These are phyloP conservation scores for Scortechinia acanthostroma DNA, from an alignment of 2,329 filamentous ascomycete genomes.

Conservation along the genomic window DNA sequence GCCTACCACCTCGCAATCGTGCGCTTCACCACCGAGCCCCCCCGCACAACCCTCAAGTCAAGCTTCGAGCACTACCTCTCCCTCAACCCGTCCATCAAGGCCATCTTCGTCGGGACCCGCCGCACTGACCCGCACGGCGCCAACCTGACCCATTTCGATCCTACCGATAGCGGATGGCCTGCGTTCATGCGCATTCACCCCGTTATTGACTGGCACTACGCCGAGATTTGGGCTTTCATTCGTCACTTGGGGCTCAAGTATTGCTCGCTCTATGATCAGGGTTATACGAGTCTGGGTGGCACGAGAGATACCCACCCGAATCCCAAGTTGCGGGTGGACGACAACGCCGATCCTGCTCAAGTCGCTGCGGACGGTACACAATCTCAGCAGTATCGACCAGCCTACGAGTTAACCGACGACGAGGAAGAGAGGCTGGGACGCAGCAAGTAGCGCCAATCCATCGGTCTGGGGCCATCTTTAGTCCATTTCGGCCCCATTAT, in stretches of 20 bases:
- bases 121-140: slow-evolving; percentile 88
- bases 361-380: slow-evolving; percentile 18
- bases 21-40: slow-evolving; percentile 44
- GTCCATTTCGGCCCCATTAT: no score
- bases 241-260: slow-evolving; percentile 74
- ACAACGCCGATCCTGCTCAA: slow-evolving; percentile 15
- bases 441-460: not conserved
- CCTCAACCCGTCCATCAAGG: slow-evolving; percentile 57
- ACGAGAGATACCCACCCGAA: slow-evolving; percentile 85
- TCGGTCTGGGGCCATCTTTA: no score
- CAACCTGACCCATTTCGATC: slow-evolving; percentile 72
- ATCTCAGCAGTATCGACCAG: slow-evolving; percentile 57
- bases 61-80: slow-evolving; percentile 73
- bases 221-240: slow-evolving; percentile 91
- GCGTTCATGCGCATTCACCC: slow-evolving; percentile 88
- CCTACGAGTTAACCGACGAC: slow-evolving; percentile 70
- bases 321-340: slow-evolving; percentile 50
- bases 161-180: slow-evolving; percentile 85
- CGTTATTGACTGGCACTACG: slow-evolving; percentile 95
- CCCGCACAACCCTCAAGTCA: slow-evolving; percentile 75
- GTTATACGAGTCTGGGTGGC: slow-evolving; percentile 89
- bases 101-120: slow-evolving; percentile 81
- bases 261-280: slow-evolving; percentile 78
- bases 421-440: slow-evolving; percentile 73
- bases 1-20: slow-evolving; percentile 61